Conservation (phyloP, 192 early-diverging fungal species). For the Neocallimastix lanati region DNA sequence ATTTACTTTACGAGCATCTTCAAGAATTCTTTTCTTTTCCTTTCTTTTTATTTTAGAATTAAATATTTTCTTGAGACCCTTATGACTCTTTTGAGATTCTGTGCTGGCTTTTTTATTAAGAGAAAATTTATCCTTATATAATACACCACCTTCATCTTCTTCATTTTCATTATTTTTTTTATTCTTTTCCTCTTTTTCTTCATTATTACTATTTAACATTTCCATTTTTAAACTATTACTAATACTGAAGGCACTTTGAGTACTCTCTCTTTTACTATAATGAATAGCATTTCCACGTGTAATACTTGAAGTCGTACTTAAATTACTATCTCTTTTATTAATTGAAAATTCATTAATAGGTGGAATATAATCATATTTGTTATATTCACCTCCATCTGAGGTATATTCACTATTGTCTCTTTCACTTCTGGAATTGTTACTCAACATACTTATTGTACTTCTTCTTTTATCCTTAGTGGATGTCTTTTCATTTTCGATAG, state of each 20-base stretch:
- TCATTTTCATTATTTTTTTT: constrained; percentile 13
- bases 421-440: too few relatives aligned
- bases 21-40: not conserved
- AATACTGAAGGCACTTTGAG: not conserved
- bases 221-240: not conserved
- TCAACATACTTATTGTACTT: not conserved
- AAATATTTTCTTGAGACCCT: not conserved
- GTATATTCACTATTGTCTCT: not conserved
- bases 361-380: not conserved
- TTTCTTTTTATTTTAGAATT: not conserved
- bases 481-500: not conserved
- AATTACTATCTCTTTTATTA: not conserved
- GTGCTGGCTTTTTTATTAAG: not conserved
- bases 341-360: not conserved
- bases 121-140: not conserved
- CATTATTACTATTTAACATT: constrained; percentile 4
- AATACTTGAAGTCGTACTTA: not conserved
- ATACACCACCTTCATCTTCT: not conserved
- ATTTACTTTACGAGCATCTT: not conserved
- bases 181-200: constrained; percentile 15
- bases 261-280: not conserved
- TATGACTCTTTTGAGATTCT: not conserved
- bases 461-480: not conserved
- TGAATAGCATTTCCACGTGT: not conserved
- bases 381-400: not conserved